phyloP scores from a whole-genome alignment of 2,329 filamentous ascomycete species.

The Drechslera avenae region DNA sequence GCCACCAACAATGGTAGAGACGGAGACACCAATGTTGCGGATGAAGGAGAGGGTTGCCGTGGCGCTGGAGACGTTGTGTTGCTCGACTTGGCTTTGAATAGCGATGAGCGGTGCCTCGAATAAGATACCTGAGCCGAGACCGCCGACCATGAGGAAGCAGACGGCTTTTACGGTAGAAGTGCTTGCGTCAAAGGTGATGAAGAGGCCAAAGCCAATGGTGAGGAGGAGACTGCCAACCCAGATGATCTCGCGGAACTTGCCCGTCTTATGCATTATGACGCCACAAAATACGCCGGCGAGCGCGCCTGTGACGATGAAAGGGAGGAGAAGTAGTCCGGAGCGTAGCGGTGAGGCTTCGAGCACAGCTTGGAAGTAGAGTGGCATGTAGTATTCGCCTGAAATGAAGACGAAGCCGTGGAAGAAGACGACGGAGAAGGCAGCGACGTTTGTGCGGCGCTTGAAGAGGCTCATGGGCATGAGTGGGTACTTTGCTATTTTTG shows the following conservation, averaged over 20 bases:
- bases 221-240: constrained; percentile 42
- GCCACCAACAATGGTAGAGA: constrained; percentile 57
- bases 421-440: constrained; percentile 58
- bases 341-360: constrained; percentile 64
- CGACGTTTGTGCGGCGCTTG: constrained; percentile 60
- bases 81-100: constrained; percentile 59
- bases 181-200: constrained; percentile 37
- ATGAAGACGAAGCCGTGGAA: constrained; percentile 57
- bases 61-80: constrained; percentile 58
- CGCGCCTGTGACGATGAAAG: constrained; percentile 58
- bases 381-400: constrained; percentile 71
- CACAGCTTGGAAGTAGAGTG: constrained; percentile 74
- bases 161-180: constrained; percentile 48
- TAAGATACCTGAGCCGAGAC: constrained; percentile 58
- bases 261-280: constrained; percentile 54
- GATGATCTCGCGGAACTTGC: constrained; percentile 49
- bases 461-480: constrained; percentile 72
- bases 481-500: constrained; percentile 66
- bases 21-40: constrained; percentile 52
- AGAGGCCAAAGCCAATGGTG: constrained; percentile 44
- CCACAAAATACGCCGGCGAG: constrained; percentile 54
- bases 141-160: constrained; percentile 57
- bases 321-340: constrained; percentile 67
- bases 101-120: constrained; percentile 63
- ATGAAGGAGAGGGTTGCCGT: constrained; percentile 59